These are phyloP conservation scores for Cladobotryum protrusum DNA, from an alignment of 2,329 filamentous ascomycete genomes.

Conservation along the genomic window DNA sequence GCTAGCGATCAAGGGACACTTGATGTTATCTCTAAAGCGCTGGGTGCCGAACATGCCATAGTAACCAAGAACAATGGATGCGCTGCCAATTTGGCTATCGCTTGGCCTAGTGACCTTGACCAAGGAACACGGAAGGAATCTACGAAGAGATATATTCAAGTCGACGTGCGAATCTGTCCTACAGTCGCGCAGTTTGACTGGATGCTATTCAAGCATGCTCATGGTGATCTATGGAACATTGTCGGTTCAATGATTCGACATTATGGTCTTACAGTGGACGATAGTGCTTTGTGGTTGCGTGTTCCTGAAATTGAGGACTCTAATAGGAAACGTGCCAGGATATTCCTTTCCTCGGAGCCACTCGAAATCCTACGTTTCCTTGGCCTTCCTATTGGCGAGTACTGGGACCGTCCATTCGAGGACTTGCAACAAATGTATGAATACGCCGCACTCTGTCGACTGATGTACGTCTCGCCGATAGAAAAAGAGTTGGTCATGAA, in stretches of 20 bases:
- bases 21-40: conserved; percentile 19
- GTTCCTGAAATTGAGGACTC: conserved; percentile 60
- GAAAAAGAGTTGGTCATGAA: conserved; percentile 21
- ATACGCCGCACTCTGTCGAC: conserved; percentile 51
- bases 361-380: conserved; percentile 54
- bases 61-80: conserved; percentile 17
- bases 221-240: conserved; percentile 65
- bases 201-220: conserved; percentile 61
- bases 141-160: conserved; percentile 47
- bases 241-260: conserved; percentile 58
- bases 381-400: conserved; percentile 41
- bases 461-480: conserved; percentile 45
- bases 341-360: conserved; percentile 57
- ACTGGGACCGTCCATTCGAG: conserved; percentile 51
- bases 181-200: conserved; percentile 45
- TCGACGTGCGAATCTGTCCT: conserved; percentile 58
- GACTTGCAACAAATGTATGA: conserved; percentile 52
- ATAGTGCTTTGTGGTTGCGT: conserved; percentile 57
- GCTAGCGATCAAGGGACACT: conserved; percentile 23
- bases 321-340: conserved; percentile 49
- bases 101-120: conserved; percentile 36
- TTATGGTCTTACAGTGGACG: conserved; percentile 60
- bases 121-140: neutral
- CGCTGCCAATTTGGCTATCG: conserved; percentile 47
- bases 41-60: conserved; percentile 41